Evolutionary conservation across 192 early-diverging fungal species (phyloP).

Genomic region (Pilaira anomala): DNA sequence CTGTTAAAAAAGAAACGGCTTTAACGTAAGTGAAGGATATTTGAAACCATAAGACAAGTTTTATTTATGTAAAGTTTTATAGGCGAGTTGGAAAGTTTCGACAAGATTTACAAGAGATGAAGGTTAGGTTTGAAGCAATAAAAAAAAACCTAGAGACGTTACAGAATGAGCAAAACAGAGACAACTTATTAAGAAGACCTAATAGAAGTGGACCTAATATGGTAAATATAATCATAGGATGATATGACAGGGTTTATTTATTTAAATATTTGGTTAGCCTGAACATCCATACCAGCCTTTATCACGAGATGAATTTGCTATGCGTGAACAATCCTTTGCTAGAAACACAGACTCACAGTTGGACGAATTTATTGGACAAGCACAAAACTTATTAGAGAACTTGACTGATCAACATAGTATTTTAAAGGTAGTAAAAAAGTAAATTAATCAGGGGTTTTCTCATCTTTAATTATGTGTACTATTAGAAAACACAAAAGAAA

Average conservation of each 20-base stretch:
- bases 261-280: slow-evolving; percentile 21
- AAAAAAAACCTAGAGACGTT: slow-evolving; percentile 47
- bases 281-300: slow-evolving; percentile 47
- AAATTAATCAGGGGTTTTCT: not conserved
- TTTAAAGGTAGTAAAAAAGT: slow-evolving; percentile 44
- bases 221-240: not conserved
- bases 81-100: slow-evolving; percentile 55
- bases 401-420: slow-evolving; percentile 54
- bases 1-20: slow-evolving; percentile 52
- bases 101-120: slow-evolving; percentile 47
- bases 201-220: slow-evolving; percentile 13
- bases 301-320: slow-evolving; percentile 38
- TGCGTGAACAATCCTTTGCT: slow-evolving; percentile 45
- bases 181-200: slow-evolving; percentile 44
- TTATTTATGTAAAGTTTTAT: slow-evolving; percentile 1
- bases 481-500: slow-evolving; percentile 53
- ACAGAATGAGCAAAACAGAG: slow-evolving; percentile 40
- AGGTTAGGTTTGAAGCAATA: slow-evolving; percentile 40
- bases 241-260: not conserved
- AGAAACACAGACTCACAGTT: slow-evolving; percentile 45
- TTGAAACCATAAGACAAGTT: not conserved
- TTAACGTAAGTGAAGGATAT: slow-evolving; percentile 39
- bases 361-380: slow-evolving; percentile 55
- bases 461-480: not conserved
- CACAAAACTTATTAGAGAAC: slow-evolving; percentile 45